phyloP scores from a whole-genome alignment of 2,329 filamentous ascomycete genomes.

The Exophiala xenobiotica region DNA sequence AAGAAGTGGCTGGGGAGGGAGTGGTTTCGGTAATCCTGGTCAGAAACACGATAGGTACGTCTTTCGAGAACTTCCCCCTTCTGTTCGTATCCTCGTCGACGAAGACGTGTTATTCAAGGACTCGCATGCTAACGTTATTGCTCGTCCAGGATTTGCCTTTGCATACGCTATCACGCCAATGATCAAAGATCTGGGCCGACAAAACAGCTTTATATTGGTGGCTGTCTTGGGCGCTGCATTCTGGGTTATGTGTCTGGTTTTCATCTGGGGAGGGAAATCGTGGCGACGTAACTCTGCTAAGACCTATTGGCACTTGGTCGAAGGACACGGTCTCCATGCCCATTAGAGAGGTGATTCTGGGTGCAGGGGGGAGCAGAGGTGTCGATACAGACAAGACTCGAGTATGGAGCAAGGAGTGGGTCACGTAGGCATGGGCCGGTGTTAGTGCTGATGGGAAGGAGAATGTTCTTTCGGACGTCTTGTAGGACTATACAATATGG shows the following conservation, averaged over 20 bases:
- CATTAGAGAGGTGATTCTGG: too few species aligned
- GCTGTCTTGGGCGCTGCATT: neutral
- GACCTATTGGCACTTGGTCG: neutral
- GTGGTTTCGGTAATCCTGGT: neutral
- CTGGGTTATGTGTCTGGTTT: neutral
- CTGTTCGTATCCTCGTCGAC: neutral
- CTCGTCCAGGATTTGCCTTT: neutral
- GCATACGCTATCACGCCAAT: neutral
- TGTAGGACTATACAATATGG: too few species aligned
- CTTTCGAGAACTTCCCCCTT: too few species aligned
- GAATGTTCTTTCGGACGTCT: too few species aligned
- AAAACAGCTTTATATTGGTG: neutral
- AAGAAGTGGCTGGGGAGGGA: neutral
- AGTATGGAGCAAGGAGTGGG: too few species aligned
- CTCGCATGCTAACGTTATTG: too few species aligned
- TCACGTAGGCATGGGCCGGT: too few species aligned
- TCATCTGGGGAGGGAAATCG: neutral
- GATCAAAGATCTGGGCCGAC: neutral
- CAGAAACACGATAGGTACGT: neutral
- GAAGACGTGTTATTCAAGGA: neutral
- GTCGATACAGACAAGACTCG: too few species aligned
- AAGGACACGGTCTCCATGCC: too few species aligned
- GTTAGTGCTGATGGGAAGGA: too few species aligned
- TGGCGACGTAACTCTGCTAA: neutral
- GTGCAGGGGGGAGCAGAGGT: too few species aligned